phyloP scores from a whole-genome alignment of 306 rosid species.

The Castanea mollissima region DNA sequence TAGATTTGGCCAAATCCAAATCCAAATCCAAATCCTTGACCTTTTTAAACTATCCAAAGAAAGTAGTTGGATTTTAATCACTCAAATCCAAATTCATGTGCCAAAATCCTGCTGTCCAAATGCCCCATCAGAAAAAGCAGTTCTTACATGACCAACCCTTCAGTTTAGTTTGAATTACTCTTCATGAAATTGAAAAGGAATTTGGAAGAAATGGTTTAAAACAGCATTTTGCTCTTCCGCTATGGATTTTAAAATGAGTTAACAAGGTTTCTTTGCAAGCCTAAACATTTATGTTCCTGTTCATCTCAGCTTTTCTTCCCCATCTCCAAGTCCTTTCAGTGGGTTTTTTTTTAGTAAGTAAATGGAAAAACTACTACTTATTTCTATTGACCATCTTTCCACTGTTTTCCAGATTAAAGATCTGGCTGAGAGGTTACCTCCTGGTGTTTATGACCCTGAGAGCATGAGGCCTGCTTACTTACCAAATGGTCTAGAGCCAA shows the following conservation, averaged over 20 bases:
- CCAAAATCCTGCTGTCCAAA: no score
- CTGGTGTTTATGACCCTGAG: conserved; percentile 68
- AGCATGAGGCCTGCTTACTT: conserved; percentile 52
- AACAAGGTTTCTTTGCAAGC: neutral
- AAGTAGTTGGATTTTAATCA: no score
- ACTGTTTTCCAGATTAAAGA: conserved; percentile 73
- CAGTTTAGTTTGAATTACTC: neutral
- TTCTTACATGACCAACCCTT: neutral
- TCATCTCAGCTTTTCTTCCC: neutral
- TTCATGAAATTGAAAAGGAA: neutral
- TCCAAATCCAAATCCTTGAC: no score
- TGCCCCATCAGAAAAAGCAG: neutral
- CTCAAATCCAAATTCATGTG: no score
- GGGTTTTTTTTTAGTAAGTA: neutral
- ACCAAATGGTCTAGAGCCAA: conserved; percentile 66
- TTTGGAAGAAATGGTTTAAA: neutral
- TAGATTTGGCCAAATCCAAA: no score
- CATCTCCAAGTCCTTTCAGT: neutral
- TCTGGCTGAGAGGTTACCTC: conserved; percentile 88
- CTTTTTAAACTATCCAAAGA: no score
- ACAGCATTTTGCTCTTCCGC: neutral
- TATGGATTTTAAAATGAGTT: neutral
- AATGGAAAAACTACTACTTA: neutral
- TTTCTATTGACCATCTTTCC: conserved; percentile 22
- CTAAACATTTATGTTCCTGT: neutral